A percentile compares a stretch with the other conserved stretches of the same genome.
These are phyloP conservation scores for Erysimum pusillum DNA, from an alignment of 441 rosid species.

Conservation along the genomic window DNA sequence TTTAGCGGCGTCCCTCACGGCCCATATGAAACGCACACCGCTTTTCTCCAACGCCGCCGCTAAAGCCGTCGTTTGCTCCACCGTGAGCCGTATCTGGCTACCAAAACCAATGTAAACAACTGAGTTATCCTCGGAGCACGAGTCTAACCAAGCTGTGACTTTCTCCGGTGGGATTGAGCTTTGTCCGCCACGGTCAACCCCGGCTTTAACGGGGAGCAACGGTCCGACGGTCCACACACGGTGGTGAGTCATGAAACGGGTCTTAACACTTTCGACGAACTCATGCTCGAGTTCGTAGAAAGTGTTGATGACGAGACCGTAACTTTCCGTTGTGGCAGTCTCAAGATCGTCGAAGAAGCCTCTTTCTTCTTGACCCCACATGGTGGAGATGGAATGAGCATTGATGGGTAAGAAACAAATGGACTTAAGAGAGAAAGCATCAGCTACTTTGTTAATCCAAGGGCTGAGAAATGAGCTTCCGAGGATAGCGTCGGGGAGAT, in stretches of 20 bases:
- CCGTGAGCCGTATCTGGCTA: conserved; percentile 50
- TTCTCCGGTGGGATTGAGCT: conserved; percentile 5
- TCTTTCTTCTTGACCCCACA: conserved; percentile 35
- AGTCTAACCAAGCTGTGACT: conserved; percentile 50
- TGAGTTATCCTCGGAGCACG: conserved; percentile 44
- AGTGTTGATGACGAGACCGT: conserved; percentile 57
- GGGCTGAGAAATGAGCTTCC: conserved; percentile 59
- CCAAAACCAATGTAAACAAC: conserved; percentile 58
- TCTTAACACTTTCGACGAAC: conserved; percentile 46
- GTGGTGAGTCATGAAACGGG: conserved; percentile 37
- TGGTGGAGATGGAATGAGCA: conserved; percentile 22
- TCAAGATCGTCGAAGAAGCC: conserved; percentile 40
- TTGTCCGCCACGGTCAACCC: conserved; percentile 15
- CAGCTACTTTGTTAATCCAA: conserved; percentile 57
- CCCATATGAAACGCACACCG: conserved; percentile 53
- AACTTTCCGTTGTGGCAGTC: conserved; percentile 43
- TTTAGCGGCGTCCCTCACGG: conserved; percentile 43
- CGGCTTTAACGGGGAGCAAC: conserved; percentile 21
- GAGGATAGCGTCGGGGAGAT: conserved; percentile 50
- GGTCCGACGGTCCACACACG: conserved; percentile 52
- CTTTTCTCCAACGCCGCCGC: conserved; percentile 53
- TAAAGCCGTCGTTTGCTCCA: conserved; percentile 50
- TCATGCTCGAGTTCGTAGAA: conserved; percentile 49
- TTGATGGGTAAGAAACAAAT: conserved; percentile 43
- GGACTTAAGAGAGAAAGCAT: conserved; percentile 28